Base-by-base conservation (phyloP, 2,329 filamentous ascomycete genomes). In the Ambrosiella beaveri region DNA sequence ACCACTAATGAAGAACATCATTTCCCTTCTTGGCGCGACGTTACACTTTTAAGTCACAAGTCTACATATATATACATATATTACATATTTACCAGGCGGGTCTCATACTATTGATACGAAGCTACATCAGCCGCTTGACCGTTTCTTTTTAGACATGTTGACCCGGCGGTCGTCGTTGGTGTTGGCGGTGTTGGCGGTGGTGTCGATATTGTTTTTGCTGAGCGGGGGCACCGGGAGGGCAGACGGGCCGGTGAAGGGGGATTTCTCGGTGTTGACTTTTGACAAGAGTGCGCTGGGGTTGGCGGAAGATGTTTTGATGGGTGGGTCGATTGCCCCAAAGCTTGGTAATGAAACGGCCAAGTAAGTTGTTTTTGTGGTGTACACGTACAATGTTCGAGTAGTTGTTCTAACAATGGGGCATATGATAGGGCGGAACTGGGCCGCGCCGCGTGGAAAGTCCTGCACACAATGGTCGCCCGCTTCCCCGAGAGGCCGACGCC, bases 271-370 rank as follows among this genome's bases (percentile, higher is more conserved):
- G 35, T 53, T 54, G n/a, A 57, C 45, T 15, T 63, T 73, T 19
- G 74, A 74, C 57, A 64, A 79, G 37, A 68, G 68, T 40, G 63
- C 67, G 37, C 63, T 79, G 36, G 70, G 78, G 1, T 47, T 47
- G 11, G 19, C 17, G 3, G 68, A 71, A 35, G 69, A 69, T 49
- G 69, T 84, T 15, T 73, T 88, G 19, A 74, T 76, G 15, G 86
- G 85, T 58, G 80, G 80, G 58, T 83, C 82, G 2, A 91, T 89
- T 65, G 86, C 86, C 55, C 84, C 86, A 1, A 89, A 88, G 70
- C 73, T 93, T 57, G 87, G 86, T 66, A 93, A 93, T 70, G 86
- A 84, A 61, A 93, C 87, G 6, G 74, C 81, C 57, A 93, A 91
- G 82, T 85, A 73, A 54, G 75, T 66, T 40, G 3, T 50, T 5